phyloP scores from a whole-genome alignment of 306 rosid genomes.

The Trifolium subterraneum region DNA sequence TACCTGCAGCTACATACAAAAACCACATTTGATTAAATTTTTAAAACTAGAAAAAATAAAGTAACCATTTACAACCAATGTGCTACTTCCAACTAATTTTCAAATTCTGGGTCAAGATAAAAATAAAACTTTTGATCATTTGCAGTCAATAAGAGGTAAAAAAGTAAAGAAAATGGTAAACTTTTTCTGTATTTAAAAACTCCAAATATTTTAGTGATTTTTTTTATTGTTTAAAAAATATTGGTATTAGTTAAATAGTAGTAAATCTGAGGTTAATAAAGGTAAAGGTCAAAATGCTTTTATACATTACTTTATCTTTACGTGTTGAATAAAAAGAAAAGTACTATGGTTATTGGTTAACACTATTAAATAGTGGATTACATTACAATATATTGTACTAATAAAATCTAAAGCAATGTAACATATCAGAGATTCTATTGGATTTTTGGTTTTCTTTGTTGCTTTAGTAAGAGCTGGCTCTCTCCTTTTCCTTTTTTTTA shows the following conservation, averaged over 20 bases:
- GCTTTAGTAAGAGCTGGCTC: constrained; percentile 55
- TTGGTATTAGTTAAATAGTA: constrained; percentile 29
- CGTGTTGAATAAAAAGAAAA: constrained; percentile 63
- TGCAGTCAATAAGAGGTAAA: constrained; percentile 25
- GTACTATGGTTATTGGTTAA: constrained; percentile 31
- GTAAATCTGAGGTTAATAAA: constrained; percentile 52
- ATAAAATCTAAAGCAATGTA: constrained; percentile 34
- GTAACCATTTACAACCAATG: constrained; percentile 1
- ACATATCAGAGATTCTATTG: constrained; percentile 56
- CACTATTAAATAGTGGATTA: constrained; percentile 45
- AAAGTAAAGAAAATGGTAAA: constrained; percentile 31
- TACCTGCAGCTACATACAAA: constrained; percentile 32
- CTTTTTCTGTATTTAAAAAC: constrained; percentile 26
- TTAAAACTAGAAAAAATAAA: background rate
- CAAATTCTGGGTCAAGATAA: constrained; percentile 33
- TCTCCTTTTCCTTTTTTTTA: constrained; percentile 46
- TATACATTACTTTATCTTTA: constrained; percentile 67
- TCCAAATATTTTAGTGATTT: background rate
- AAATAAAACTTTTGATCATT: constrained; percentile 39
- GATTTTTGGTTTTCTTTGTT: constrained; percentile 52
- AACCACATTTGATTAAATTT: background rate
- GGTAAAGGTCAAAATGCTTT: constrained; percentile 68
- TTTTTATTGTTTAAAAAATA: background rate
- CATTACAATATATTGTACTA: constrained; percentile 44
- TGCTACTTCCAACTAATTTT: constrained; percentile 14